A percentile compares a stretch with the other conserved stretches of the same genome.
phyloP scores from a whole-genome alignment of 2,329 filamentous ascomycete species.

The Sarocladiaceae sp. region DNA sequence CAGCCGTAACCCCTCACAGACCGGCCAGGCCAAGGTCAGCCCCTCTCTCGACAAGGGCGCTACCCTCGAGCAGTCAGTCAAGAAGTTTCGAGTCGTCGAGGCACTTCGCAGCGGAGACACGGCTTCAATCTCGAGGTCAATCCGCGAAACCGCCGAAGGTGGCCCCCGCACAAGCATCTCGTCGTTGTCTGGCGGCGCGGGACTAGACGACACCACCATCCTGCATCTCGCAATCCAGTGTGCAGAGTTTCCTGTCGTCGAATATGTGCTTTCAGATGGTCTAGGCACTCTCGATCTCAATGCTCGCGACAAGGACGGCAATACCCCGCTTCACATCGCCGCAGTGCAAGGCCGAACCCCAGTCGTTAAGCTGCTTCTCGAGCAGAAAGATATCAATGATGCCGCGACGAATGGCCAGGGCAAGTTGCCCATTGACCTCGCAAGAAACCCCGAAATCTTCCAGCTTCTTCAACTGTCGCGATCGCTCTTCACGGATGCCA shows the following conservation, averaged over 20 bases:
- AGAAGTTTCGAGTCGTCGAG: conserved; percentile 91
- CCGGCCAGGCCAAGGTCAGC: conserved; percentile 20
- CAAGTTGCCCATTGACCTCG: conserved; percentile 79
- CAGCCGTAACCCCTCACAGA: conserved; percentile 34
- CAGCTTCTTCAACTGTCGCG: conserved; percentile 87
- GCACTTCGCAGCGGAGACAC: conserved; percentile 86
- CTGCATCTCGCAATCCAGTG: conserved; percentile 94
- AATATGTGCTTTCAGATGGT: conserved; percentile 82
- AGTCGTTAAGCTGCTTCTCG: conserved; percentile 77
- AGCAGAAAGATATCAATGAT: conserved; percentile 81
- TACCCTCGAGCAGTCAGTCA: conserved; percentile 85
- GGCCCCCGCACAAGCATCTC: conserved; percentile 51
- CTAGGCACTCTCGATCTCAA: conserved; percentile 71
- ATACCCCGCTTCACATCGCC: conserved; percentile 86
- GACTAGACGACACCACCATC: conserved; percentile 77
- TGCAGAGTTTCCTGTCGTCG: conserved; percentile 84
- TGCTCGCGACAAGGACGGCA: conserved; percentile 85
- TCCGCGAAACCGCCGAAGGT: conserved; percentile 57
- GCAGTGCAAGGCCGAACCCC: conserved; percentile 73
- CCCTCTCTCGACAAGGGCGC: conserved; percentile 33
- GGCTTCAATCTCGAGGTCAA: conserved; percentile 78
- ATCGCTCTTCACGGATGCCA: conserved; percentile 82
- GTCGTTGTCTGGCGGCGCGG: conserved; percentile 38
- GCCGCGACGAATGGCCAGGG: conserved; percentile 78
- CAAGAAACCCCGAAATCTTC: conserved; percentile 90